These are phyloP conservation scores for Russula foetens DNA, from an alignment of 768 basidiomycete genomes.

Conservation along the genomic window DNA sequence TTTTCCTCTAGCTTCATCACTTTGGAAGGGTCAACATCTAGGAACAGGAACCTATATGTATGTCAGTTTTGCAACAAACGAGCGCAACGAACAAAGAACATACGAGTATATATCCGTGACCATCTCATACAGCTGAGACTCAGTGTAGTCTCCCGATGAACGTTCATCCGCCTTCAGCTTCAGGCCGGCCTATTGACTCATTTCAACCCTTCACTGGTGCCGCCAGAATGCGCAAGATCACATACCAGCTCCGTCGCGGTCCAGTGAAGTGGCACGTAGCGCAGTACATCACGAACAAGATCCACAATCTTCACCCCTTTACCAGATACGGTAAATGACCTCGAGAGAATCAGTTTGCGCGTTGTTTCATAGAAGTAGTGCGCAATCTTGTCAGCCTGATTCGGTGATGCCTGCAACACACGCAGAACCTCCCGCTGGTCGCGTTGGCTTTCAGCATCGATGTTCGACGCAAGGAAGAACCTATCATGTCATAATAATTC, in stretches of 20 bases:
- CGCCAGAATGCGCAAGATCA: conserved; percentile 2
- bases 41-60: too few species aligned
- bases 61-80: too few species aligned
- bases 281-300: conserved; percentile 63
- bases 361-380: conserved; percentile 62
- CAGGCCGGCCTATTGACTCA: conserved; percentile 54
- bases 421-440: conserved; percentile 41
- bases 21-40: too few species aligned
- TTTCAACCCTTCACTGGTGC: not conserved
- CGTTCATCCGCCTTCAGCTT: conserved; percentile 49
- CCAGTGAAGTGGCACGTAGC: conserved; percentile 60
- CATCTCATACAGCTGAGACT: conserved; percentile 53
- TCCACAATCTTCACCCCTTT: conserved; percentile 50
- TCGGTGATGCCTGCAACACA: conserved; percentile 40
- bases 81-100: conserved; percentile 21
- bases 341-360: conserved; percentile 41
- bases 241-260: conserved; percentile 59
- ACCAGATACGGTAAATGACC: conserved; percentile 51
- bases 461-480: conserved; percentile 55
- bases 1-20: too few species aligned
- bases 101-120: conserved; percentile 67
- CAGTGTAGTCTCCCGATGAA: conserved; percentile 50
- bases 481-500: conserved; percentile 29
- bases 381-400: conserved; percentile 41
- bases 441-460: conserved; percentile 31